Conservation (phyloP, 441 rosid species). For the Pelargonium cotyledonis region DNA sequence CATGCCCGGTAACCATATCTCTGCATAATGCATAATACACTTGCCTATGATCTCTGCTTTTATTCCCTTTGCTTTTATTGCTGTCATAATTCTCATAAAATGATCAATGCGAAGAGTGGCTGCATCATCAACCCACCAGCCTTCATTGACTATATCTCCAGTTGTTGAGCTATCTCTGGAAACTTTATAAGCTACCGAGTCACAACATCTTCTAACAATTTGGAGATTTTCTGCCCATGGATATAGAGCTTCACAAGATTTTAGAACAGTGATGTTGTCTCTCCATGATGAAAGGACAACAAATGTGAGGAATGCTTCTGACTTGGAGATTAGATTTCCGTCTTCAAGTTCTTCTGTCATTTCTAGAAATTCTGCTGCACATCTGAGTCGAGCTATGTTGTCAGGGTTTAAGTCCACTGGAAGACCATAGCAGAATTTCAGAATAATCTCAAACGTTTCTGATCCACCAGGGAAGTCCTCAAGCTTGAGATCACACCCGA, state of each 20-base stretch:
- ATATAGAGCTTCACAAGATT: constrained; percentile 79
- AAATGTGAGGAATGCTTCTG: constrained; percentile 90
- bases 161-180: constrained; percentile 76
- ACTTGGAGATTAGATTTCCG: constrained; percentile 89
- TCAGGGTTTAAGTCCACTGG: constrained; percentile 84
- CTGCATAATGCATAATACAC: constrained; percentile 66
- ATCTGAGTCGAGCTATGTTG: constrained; percentile 72
- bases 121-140: constrained; percentile 97
- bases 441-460: constrained; percentile 76
- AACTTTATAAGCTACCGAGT: constrained; percentile 94
- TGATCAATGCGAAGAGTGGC: constrained; percentile 83
- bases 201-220: constrained; percentile 83
- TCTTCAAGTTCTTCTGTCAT: constrained; percentile 98
- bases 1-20: constrained; percentile 77
- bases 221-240: constrained; percentile 98
- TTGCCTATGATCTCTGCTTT: constrained; percentile 74
- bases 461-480: constrained; percentile 88
- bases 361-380: constrained; percentile 88
- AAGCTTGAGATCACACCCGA: constrained; percentile 46
- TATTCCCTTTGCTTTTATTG: constrained; percentile 93
- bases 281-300: constrained; percentile 94
- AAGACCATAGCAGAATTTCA: constrained; percentile 89
- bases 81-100: constrained; percentile 76
- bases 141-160: constrained; percentile 82
- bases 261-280: constrained; percentile 73